Evolutionary conservation across 164 flowering plant genomes (phyloP), one percentile per base, ranked within the genome.

Genomic region (Tetracentron sinense): DNA sequence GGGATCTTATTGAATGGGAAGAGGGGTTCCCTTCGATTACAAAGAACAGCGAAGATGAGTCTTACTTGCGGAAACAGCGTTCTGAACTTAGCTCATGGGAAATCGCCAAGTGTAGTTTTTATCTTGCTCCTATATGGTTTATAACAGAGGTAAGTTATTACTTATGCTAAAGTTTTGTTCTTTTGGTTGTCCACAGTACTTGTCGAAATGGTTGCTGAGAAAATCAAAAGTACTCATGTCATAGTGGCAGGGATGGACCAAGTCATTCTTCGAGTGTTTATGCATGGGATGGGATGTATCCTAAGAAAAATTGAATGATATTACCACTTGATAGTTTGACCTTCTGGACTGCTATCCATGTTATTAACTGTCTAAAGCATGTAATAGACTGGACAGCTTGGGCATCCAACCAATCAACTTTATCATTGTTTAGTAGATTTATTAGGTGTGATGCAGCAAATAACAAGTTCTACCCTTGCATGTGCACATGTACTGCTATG

Each of bases 91-190:
- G 63, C 64, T 61, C 85, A 2, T 78, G 85, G 86, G 78, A 75
- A 56, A 70, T 81, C 62, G 75, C 73, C 25, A 83, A 78, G 57
- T 72, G 77, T 48, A 70, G 85, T 62, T 67, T 86, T 17, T 72
- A 58, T 65, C 81, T 83, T 52, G 62, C 91, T 67, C 88, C 88
- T 2, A 21, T 82, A 47, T 86, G 88, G 88, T 83, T 83, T 64
- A 42, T 62, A 3, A 79, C 86, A 4, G 89, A 85, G 86, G 86
- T 85, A 74, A 69, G 16, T 8, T 33, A 19, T 61, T 35, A 21
- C 10, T 47, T 44, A 21, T 21, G 15, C 42, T 22, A 19, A 7
- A 49, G 26, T 60, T 48, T 42, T 51, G 26, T 46, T 47, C 19
- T 14, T 42, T 23, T 26, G 1, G 27, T 5, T 38, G 17, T 38